These are phyloP conservation scores for Santalum album DNA, from an alignment of 164 flowering plant species.

Conservation along the genomic window DNA sequence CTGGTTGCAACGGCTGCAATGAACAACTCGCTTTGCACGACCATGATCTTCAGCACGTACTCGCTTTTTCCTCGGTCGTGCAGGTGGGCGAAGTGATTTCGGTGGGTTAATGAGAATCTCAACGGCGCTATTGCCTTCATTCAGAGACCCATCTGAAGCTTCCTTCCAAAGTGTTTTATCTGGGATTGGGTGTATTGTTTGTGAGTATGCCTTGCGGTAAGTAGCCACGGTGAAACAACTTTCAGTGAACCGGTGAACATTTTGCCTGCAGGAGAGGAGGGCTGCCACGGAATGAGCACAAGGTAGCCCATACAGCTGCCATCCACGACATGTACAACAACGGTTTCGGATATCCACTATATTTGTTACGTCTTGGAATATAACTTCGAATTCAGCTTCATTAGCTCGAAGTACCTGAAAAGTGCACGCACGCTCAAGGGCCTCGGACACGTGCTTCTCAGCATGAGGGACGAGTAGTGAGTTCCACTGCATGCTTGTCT, in stretches of 20 bases:
- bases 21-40: slow-evolving; percentile 2
- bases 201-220: slow-evolving; percentile 3
- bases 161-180: slow-evolving; percentile 1
- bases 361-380: neutral
- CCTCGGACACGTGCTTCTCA: neutral
- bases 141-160: neutral
- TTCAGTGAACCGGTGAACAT: slow-evolving; percentile 2
- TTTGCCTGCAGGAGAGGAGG: slow-evolving; percentile 1
- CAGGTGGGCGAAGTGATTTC: neutral
- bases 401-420: neutral
- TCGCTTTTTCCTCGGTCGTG: neutral
- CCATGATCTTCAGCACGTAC: neutral
- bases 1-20: slow-evolving; percentile 3
- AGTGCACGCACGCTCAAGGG: neutral
- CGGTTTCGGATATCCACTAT: slow-evolving; percentile 5
- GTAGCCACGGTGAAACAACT: slow-evolving; percentile 6
- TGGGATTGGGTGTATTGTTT: slow-evolving; percentile 3
- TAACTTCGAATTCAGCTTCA: slow-evolving; percentile 5
- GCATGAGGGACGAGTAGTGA: slow-evolving; percentile 1
- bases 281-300: slow-evolving; percentile 6
- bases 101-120: neutral
- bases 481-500: neutral
- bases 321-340: neutral
- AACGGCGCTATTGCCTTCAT: neutral
- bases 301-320: slow-evolving; percentile 6